Evolutionary conservation across 1,139 yeast species (phyloP), one percentile per base, ranked within the genome.

Genomic region (Hyphopichia burtonii): DNA sequence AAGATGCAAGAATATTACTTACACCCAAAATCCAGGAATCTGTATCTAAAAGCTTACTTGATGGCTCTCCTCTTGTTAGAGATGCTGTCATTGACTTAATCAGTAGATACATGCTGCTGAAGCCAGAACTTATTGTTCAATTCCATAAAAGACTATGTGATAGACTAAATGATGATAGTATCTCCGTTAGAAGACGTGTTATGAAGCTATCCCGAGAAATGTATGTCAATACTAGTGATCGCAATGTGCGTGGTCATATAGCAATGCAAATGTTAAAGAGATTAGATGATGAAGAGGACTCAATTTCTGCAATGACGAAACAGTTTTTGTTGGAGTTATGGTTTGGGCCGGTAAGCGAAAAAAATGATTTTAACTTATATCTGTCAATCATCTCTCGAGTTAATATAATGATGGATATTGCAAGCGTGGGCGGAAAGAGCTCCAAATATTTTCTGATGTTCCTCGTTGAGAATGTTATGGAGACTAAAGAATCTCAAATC

Each of bases 21-120:
- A 63, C 76, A 1, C 72, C 79, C 0, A 63, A 66, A 19, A 74
- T 87, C 4, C 82, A 76, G 48, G 66, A 65, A 8, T 71, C 85
- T 0, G 66, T 88, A 4, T 67, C 81, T 1, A 65, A 61, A 9
- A 64, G 82, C 39, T 62, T 88, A 31, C 61, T 56, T 5, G 93
- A 86, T 49, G 55, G 71, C 1, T 85, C 91, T 1, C 80, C 95
- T 0, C 74, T 83, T 41, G 93, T 88, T 0, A 72, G 90, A 46
- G 91, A 85, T 54, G 87, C 95, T 0, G 82, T 83, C 2, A 65
- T 88, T 22, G 95, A 87, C 36, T 68, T 89, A 40, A 63, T 87
- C 23, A 74, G 78, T 12, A 74, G 74, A 40, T 81, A 78, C 46
- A 56, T 84, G 38, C 51, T 59, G 2, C 51, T 66, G 1, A 70